Evolutionary conservation across 805 yeast genomes (phyloP).

Genomic region (Lachancea thermotolerans): DNA sequence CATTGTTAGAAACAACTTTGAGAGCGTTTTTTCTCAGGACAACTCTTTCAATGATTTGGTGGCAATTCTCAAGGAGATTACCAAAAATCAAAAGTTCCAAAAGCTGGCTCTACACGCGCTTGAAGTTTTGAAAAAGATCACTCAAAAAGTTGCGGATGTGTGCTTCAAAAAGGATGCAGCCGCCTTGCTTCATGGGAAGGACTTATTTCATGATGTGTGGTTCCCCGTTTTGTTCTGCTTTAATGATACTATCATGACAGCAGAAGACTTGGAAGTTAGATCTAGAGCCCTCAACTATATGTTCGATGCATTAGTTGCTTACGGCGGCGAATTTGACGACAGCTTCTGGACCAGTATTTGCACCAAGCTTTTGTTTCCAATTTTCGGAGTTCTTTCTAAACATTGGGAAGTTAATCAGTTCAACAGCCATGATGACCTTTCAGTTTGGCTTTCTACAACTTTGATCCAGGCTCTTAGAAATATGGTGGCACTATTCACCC

Average conservation of each 20-base stretch:
- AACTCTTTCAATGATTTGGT: slow-evolving; percentile 55
- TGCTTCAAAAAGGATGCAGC: slow-evolving; percentile 25
- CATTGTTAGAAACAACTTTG: slow-evolving; percentile 56
- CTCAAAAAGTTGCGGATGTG: slow-evolving; percentile 49
- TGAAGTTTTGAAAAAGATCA: slow-evolving; percentile 59
- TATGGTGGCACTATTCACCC: slow-evolving; percentile 74
- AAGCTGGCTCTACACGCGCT: slow-evolving; percentile 74
- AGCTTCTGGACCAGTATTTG: slow-evolving; percentile 82
- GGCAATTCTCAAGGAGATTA: slow-evolving; percentile 68
- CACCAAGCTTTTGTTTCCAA: slow-evolving; percentile 76
- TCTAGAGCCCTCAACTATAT: slow-evolving; percentile 77
- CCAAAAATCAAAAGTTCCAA: slow-evolving; percentile 80
- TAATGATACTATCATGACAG: slow-evolving; percentile 85
- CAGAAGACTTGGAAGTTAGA: slow-evolving; percentile 90
- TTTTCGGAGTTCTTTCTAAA: slow-evolving; percentile 69
- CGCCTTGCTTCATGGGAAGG: slow-evolving; percentile 31
- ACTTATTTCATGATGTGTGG: slow-evolving; percentile 57
- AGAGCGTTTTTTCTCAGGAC: slow-evolving; percentile 61
- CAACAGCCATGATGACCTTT: slow-evolving; percentile 71
- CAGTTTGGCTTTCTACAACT: slow-evolving; percentile 96
- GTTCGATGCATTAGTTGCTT: slow-evolving; percentile 72
- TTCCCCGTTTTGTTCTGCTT: slow-evolving; percentile 81
- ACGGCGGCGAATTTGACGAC: slow-evolving; percentile 69
- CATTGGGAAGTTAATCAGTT: slow-evolving; percentile 68
- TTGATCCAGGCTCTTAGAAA: slow-evolving; percentile 90